phyloP scores from a whole-genome alignment of 331 rosid species.

The Acacia concinna region DNA sequence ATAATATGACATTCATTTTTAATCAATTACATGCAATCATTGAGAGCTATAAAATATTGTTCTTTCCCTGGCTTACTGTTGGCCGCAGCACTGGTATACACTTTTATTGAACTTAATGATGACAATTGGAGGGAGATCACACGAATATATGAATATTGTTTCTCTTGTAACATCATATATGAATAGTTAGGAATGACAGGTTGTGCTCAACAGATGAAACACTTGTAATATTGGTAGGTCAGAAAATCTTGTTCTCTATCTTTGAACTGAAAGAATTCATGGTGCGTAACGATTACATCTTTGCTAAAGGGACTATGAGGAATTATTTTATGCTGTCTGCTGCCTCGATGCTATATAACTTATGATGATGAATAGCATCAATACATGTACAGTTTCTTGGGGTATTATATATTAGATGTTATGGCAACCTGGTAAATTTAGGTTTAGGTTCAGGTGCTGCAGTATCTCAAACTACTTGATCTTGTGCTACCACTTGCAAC shows the following conservation, averaged over 20 bases:
- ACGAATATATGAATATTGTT: too few species aligned
- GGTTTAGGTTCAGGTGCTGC: neutral
- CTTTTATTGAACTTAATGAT: too few species aligned
- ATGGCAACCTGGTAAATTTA: neutral
- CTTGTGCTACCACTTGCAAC: neutral
- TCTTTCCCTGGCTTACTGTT: too few species aligned
- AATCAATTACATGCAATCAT: neutral
- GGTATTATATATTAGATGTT: neutral
- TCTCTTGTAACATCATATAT: too few species aligned
- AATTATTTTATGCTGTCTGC: conserved; percentile 1
- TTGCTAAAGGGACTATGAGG: neutral
- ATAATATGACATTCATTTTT: neutral
- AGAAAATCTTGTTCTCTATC: neutral
- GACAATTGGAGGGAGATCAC: too few species aligned
- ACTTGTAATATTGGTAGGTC: conserved; percentile 10
- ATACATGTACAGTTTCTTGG: neutral
- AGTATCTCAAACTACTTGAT: conserved; percentile 17
- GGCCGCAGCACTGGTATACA: too few species aligned
- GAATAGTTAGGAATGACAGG: neutral
- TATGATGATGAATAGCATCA: conserved; percentile 21
- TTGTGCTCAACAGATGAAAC: conserved; percentile 3
- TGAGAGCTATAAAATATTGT: too few species aligned
- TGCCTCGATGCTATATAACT: conserved; percentile 10
- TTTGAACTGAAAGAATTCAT: neutral
- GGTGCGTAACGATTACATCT: neutral